Evolutionary conservation across 2,329 filamentous ascomycete genomes (phyloP).

Genomic region (Pyrenochaeta sp.): DNA sequence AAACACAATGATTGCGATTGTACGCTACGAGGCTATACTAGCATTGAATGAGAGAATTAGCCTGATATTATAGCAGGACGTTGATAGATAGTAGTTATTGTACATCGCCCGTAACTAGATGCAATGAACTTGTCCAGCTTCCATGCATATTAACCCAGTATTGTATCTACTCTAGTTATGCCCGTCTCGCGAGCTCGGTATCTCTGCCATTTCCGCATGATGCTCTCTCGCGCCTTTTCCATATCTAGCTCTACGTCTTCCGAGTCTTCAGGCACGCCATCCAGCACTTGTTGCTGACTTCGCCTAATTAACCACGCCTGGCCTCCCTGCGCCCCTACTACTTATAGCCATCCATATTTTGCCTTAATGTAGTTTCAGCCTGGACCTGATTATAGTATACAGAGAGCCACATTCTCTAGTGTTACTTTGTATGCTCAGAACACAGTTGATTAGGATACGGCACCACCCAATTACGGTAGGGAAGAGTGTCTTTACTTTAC

Average conservation of each 20-base stretch:
- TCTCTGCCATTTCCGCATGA: not conserved
- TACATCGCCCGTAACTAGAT: no score
- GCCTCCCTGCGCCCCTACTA: not conserved
- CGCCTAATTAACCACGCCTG: not conserved
- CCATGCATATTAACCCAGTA: not conserved
- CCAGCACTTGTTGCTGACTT: not conserved
- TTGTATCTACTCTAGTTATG: not conserved
- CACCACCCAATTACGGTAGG: no score
- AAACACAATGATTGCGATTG: no score
- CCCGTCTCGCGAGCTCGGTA: not conserved
- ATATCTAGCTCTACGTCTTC: not conserved
- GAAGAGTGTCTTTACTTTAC: no score
- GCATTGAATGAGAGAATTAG: no score
- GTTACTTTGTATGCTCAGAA: not conserved
- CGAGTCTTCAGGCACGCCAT: not conserved
- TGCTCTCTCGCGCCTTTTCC: not conserved
- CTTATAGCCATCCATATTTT: not conserved
- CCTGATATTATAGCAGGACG: no score
- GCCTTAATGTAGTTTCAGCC: not conserved
- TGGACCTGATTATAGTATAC: not conserved
- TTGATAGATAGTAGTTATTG: no score
- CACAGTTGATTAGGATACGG: no score
- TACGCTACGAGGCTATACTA: no score
- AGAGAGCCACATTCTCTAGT: not conserved
- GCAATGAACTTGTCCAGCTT: no score